Percentiles rank a stretch among this genome's conserved stretches.
Evolutionary conservation across 371 early-diverging fungal species (phyloP).

Genomic region (Rhizopus sp.): DNA sequence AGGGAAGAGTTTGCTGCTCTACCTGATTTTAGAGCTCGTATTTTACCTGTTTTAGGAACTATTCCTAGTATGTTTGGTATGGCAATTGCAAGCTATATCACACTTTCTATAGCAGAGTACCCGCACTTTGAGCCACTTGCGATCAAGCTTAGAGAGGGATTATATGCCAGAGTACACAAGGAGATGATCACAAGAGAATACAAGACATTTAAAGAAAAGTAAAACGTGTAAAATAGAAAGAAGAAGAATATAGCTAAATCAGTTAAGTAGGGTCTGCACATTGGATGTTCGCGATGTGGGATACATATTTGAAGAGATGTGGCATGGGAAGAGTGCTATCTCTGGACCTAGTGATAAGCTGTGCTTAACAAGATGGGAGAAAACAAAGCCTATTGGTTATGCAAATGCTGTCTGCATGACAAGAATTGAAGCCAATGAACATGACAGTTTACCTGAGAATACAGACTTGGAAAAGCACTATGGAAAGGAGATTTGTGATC

Average conservation of each 20-base stretch:
- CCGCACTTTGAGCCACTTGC: conserved; percentile 76
- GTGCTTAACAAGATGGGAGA: conserved; percentile 79
- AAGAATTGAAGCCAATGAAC: conserved; percentile 68
- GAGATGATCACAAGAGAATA: conserved; percentile 74
- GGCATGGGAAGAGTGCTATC: conserved; percentile 78
- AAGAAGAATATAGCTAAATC: background rate
- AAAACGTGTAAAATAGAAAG: conserved; percentile 14
- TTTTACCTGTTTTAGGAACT: conserved; percentile 87
- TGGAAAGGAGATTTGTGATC: conserved; percentile 26
- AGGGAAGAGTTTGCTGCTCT: conserved; percentile 88
- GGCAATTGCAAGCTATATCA: conserved; percentile 85
- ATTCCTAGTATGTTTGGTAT: conserved; percentile 94
- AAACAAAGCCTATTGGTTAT: conserved; percentile 60
- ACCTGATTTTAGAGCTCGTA: conserved; percentile 87
- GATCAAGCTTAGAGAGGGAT: conserved; percentile 76
- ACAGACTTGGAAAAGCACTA: conserved; percentile 42
- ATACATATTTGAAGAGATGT: conserved; percentile 86
- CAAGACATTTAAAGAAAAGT: conserved; percentile 49
- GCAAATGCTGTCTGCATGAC: conserved; percentile 87
- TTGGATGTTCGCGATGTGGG: conserved; percentile 70
- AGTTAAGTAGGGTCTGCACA: conserved; percentile 41
- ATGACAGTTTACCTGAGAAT: conserved; percentile 48
- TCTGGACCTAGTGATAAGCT: conserved; percentile 77
- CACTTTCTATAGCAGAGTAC: conserved; percentile 78
- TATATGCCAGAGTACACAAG: conserved; percentile 72